Evolutionary conservation across 1,139 yeast species (phyloP), one percentile per base, ranked within the genome.

Genomic region (Wickerhamomyces sp.): DNA sequence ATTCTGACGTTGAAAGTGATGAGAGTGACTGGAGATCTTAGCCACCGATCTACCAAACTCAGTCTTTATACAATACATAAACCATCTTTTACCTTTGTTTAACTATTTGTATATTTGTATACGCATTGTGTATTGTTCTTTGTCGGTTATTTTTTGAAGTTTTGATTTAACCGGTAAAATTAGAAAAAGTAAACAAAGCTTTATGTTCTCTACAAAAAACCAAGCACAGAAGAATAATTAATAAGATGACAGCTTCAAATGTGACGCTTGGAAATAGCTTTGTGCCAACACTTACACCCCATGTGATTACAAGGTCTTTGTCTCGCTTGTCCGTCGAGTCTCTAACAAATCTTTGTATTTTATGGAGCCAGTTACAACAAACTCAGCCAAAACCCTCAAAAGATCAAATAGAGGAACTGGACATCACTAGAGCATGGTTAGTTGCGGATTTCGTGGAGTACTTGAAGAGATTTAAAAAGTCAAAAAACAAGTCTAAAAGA

Each of bases 401-500:
- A 16, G 40, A 37, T 15, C 46, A 49, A 17, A 30, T 44, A 7
- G 27, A 35, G 14, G 39, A 42, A 1, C 28, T 49, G 10, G 49
- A 35, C 3, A 22, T 33, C 4, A 28, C 47, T 1, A 19, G 25
- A n/a, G 33, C 29, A 13, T 42, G 43, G 28, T 43, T 51, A 14
- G 32, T 48, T 7, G n/a, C 34, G 2, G 46, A 42, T 5, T 43
- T 40, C 28, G 33, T 31, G 8, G 16, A 33, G 4, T 50, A 48
- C 28, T 36, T 46, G 8, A 18, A 22, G 24, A 40, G 21, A 10
- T 41, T 41, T 22, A 46, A 47, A 27, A 17, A 28, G 12, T 35
- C 33, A 10, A 22, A 31, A 13, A 40, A 19, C 12, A 28, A 10
- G 13, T 56, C 71, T 12, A 80, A 78, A 50, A 55, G 69, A 33